Evolutionary conservation across 495 filamentous ascomycete genomes (phyloP).

Genomic region (Daldinia grandis): DNA sequence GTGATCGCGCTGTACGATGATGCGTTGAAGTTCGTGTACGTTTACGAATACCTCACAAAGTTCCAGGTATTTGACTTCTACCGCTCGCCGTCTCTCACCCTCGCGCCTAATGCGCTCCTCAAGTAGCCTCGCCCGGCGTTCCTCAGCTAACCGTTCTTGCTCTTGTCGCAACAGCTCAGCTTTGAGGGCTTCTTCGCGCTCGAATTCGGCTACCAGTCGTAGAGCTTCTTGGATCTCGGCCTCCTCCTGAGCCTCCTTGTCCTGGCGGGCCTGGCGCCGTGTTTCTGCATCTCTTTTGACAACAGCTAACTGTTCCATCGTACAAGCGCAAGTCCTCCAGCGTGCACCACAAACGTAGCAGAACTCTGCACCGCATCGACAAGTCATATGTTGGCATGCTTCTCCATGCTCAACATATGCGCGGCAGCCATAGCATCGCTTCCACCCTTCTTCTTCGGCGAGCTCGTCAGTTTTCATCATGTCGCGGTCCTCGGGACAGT

Average conservation of each 20-base stretch:
- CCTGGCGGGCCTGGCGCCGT: slow-evolving; percentile 35
- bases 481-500: slow-evolving; percentile 49
- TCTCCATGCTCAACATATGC: slow-evolving; percentile 53
- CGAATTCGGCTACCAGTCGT: slow-evolving; percentile 47
- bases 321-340: slow-evolving; percentile 52
- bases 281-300: slow-evolving; percentile 37
- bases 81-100: slow-evolving; percentile 37
- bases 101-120: slow-evolving; percentile 44
- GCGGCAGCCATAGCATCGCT: slow-evolving; percentile 41
- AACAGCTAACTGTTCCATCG: slow-evolving; percentile 41
- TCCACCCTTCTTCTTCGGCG: slow-evolving; percentile 54
- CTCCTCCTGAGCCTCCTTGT: slow-evolving; percentile 41
- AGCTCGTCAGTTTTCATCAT: slow-evolving; percentile 46
- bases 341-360: slow-evolving; percentile 59
- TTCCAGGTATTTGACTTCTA: slow-evolving; percentile 42
- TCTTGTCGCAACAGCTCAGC: slow-evolving; percentile 45
- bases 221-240: slow-evolving; percentile 46
- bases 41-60: slow-evolving; percentile 35
- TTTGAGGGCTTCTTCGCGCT: slow-evolving; percentile 48
- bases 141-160: slow-evolving; percentile 37
- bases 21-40: slow-evolving; percentile 41
- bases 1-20: slow-evolving; percentile 29
- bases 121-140: slow-evolving; percentile 33
- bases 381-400: slow-evolving; percentile 64
- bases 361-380: slow-evolving; percentile 59